Evolutionary conservation across 768 basidiomycete species (phyloP), one percentile per base, ranked within the genome.

Genomic region (Tylopilus vinaceipallidus): DNA sequence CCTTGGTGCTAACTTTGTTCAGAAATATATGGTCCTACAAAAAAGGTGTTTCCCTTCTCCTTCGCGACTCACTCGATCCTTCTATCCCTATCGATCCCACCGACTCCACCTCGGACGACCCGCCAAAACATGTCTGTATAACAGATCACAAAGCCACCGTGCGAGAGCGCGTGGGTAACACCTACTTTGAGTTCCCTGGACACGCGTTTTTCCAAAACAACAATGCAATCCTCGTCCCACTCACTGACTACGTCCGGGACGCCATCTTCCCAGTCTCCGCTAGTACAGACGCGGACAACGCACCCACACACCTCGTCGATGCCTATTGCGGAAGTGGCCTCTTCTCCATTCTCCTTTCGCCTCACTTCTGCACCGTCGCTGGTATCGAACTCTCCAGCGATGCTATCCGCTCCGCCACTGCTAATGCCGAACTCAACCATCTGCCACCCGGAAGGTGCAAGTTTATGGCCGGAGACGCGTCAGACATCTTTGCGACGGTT

Each of bases 171-270:
- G 90, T 98, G 22, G 94, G 91, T 9, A 71, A 80, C 53, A 82
- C 75, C 64, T 67, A 86, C 38, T 97, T 98, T 71, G 86, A 94
- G 63, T 95, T 91, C 69, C 80, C 76, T 19, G 90, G 86, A 6
- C 84, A 88, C 40, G 88, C 91, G 4, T 99, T 98, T 76, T 98
- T 98, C 80, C 95, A 99, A 64, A 98, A 98, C 75, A 99, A 99
- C 79, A 95, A 95, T 64, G 83, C 90, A 7, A 88, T 95, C 33
- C 80, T 98, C 24, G 76, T 83, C 6, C 84, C 91, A 0, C 78
- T 99, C 43, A 88, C 89, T n/a, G 64, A 80, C 52, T 91, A 95
- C 70, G 92, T 95, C 47, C 77, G 78, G 37, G 79, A 86, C 24
- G 82, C 87, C 45, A 83, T 94, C 59, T 82, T 84, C 59, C 70